Evolutionary conservation across 202 grass and related monocot genomes (phyloP), one percentile per base, ranked within the genome.

Genomic region (Zizania palustris): DNA sequence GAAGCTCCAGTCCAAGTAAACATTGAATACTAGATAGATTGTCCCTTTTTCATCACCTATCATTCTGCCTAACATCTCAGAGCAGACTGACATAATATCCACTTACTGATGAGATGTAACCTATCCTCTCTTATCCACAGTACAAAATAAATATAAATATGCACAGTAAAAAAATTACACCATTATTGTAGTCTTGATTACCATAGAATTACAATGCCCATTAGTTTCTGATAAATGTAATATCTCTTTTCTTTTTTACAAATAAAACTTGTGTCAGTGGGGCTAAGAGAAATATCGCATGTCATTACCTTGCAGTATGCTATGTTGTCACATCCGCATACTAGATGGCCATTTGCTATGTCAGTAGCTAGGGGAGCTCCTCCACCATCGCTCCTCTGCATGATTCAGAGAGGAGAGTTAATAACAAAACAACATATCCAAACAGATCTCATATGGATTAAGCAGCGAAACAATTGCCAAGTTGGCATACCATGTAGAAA

Each of bases 251-350:
- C 11, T 3, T 14, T 48, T 48, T 15, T 49, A 49, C 46, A 49
- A 49, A 49, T 49, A 15, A 12, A 49, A 49, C 4, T 49, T 49
- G 12, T 15, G 46, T 49, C 3, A 0, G 8, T 49, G 15, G 46
- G 1, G 61, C 39, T 15, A 84, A 42, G 62, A 37, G 11, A 83
- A 40, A 55, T 45, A 4, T 3, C 11, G 65, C 3, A 3, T 2
- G 46, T 5, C 55, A 78, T 74, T 75, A 92, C 91, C 88, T 90
- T 88, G 87, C 91, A 98, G 72, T 88, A 92, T n/a, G 91, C 82
- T 35, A 98, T 94, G 71, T 90, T 91, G 55, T 86, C 86, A 43
- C 95, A 98, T 5, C 95, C 95, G 21, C 95, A 98, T 33, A 98
- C 77, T 22, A 94, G 73, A 82, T 95, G 89, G 0, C 95, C 91